Conservation (phyloP, 106 monocot genomes). For the Alisma plantagoaquatica region DNA sequence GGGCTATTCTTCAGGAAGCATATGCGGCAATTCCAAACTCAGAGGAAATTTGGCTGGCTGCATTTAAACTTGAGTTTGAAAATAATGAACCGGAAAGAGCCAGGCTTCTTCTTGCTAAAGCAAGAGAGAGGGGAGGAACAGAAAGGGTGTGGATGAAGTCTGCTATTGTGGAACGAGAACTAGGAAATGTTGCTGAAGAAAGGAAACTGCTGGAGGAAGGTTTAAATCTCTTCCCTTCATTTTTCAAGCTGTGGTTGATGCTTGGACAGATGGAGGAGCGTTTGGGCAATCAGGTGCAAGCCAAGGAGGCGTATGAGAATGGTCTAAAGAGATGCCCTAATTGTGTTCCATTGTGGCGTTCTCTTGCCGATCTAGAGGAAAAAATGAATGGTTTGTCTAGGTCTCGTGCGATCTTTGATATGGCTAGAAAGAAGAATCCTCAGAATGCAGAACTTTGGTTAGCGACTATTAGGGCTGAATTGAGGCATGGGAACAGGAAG, state of each 20-base stretch:
- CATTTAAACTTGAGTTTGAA: conserved; percentile 98
- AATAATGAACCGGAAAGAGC: conserved; percentile 94
- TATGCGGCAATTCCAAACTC: conserved; percentile 98
- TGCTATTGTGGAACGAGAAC: conserved; percentile 89
- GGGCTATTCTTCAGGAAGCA: conserved; percentile 96
- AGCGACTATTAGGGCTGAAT: conserved; percentile 80
- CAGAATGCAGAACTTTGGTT: conserved; percentile 88
- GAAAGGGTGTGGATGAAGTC: conserved; percentile 99
- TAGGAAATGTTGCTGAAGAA: conserved; percentile 69
- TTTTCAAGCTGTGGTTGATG: conserved; percentile 97
- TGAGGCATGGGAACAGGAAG: conserved; percentile 77
- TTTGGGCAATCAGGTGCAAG: conserved; percentile 39
- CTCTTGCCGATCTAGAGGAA: conserved; percentile 80
- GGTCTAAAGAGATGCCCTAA: conserved; percentile 73
- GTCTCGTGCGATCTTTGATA: conserved; percentile 81
- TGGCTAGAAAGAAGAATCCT: conserved; percentile 83
- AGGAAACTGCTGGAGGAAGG: conserved; percentile 78
- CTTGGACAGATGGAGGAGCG: conserved; percentile 98
- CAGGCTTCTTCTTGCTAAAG: conserved; percentile 90
- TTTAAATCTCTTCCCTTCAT: conserved; percentile 60
- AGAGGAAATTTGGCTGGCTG: conserved; percentile 97
- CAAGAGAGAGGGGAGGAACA: conserved; percentile 89
- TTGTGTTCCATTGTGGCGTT: conserved; percentile 77
- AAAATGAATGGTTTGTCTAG: conserved; percentile 67
- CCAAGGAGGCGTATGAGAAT: conserved; percentile 69